These are phyloP conservation scores for Cyberlindnera subsufficiens DNA, from an alignment of 805 yeast genomes.

Conservation along the genomic window DNA sequence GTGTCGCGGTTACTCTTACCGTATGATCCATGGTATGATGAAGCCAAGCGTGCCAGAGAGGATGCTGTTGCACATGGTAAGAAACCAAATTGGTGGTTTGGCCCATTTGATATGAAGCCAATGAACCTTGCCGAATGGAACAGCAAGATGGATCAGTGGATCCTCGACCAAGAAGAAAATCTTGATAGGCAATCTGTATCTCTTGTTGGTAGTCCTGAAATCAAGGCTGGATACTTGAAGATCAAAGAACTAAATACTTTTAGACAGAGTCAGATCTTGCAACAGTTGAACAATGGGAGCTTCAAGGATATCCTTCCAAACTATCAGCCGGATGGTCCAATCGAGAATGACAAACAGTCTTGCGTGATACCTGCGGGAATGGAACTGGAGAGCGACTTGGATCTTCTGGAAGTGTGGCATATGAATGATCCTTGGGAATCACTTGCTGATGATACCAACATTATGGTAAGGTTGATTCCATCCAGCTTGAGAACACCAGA, in stretches of 20 bases:
- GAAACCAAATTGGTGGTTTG: conserved; percentile 57
- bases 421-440: conserved; percentile 22
- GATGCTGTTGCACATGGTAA: conserved; percentile 39
- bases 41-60: conserved; percentile 49
- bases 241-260: conserved; percentile 10
- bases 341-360: conserved; percentile 10
- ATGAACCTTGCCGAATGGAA: conserved; percentile 37
- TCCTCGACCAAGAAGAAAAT: conserved; percentile 15
- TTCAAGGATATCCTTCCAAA: conserved; percentile 15
- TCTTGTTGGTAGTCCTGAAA: conserved; percentile 11
- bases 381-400: conserved; percentile 18
- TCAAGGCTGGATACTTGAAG: conserved; percentile 12
- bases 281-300: conserved; percentile 10
- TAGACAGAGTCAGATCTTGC: conserved; percentile 18
- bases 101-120: conserved; percentile 54
- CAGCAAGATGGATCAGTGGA: conserved; percentile 20
- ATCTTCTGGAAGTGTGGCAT: conserved; percentile 22
- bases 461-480: conserved; percentile 21
- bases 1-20: conserved; percentile 40
- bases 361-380: conserved; percentile 2
- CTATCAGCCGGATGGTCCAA: conserved; percentile 7
- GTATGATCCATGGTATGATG: conserved; percentile 70
- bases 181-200: conserved; percentile 6
- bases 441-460: conserved; percentile 18
- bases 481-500: not conserved